A percentile compares a stretch with the other conserved stretches of the same genome.
phyloP scores from a whole-genome alignment of 139 green algal genomes.

The Chlamydomonas incerta region DNA sequence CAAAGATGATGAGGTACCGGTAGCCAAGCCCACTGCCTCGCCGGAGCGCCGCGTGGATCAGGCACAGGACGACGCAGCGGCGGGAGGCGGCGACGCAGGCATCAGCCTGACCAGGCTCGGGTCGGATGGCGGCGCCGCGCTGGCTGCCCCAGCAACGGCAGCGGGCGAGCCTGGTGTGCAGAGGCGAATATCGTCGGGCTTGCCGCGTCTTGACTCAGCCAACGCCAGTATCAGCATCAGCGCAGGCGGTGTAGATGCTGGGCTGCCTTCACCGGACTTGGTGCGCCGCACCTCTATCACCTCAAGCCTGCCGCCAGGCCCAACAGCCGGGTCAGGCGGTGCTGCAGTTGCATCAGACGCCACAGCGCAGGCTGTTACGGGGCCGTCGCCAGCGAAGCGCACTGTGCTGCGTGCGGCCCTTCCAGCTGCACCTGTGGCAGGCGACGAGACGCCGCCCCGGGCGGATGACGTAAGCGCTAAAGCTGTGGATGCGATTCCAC shows the following conservation, averaged over 20 bases:
- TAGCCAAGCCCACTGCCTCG: not conserved
- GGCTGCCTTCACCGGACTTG: not conserved
- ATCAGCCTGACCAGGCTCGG: not conserved
- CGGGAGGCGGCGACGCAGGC: not conserved
- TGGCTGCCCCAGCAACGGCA: not conserved
- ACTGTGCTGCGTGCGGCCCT: constrained; percentile 38
- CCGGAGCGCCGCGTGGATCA: not conserved
- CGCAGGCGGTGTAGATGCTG: not conserved
- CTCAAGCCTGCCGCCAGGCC: not conserved
- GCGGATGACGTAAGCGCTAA: not conserved
- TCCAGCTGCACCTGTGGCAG: not conserved
- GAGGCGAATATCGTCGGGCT: not conserved
- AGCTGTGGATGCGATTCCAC: too few species aligned
- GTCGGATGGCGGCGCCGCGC: not conserved
- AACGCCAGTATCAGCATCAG: not conserved
- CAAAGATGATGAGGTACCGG: constrained; percentile 11
- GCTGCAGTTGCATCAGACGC: not conserved
- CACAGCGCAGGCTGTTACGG: not conserved
- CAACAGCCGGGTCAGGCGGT: not conserved
- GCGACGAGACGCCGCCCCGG: constrained; percentile 2
- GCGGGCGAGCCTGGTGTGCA: not conserved
- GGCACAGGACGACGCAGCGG: not conserved
- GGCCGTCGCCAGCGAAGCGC: not conserved
- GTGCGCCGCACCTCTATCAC: not conserved
- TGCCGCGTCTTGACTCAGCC: not conserved